A percentile compares a stretch with the other conserved stretches of the same genome.
Conservation (phyloP, 148 eudicot genomes). For the Rhododendron griersonianum region DNA sequence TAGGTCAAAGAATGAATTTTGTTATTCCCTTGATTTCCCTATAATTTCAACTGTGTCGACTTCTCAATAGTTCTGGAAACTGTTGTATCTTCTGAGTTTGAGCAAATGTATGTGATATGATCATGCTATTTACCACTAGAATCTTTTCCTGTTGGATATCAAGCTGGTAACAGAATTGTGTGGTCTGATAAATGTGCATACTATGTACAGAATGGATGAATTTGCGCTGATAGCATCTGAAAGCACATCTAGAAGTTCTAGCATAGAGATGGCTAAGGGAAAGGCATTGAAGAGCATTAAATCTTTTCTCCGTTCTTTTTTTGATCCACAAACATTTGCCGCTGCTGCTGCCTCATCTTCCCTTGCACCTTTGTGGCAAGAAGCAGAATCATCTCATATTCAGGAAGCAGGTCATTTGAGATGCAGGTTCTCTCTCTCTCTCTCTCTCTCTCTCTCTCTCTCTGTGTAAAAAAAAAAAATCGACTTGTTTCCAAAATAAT, state of each 20-base stretch:
- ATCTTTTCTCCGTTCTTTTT: slow-evolving; percentile 55
- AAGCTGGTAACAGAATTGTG: background rate
- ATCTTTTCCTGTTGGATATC: background rate
- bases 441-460: slow-evolving; percentile 6
- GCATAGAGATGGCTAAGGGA: slow-evolving; percentile 60
- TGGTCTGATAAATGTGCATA: background rate
- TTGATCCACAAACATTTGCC: slow-evolving; percentile 62
- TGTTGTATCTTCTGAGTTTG: background rate
- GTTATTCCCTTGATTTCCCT: background rate
- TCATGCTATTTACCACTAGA: background rate
- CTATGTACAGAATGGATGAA: slow-evolving; percentile 73
- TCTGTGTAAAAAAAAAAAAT: background rate
- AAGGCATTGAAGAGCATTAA: slow-evolving; percentile 77
- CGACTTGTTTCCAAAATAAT: background rate
- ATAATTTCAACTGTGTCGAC: background rate
- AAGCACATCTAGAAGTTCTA: slow-evolving; percentile 55
- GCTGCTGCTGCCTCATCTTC: slow-evolving; percentile 66
- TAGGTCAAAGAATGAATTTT: background rate
- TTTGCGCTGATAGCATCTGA: slow-evolving; percentile 22
- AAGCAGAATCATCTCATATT: slow-evolving; percentile 69
- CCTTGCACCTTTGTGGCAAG: slow-evolving; percentile 67
- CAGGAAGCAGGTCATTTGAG: slow-evolving; percentile 79
- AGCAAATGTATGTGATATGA: background rate
- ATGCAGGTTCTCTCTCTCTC: too few species aligned
- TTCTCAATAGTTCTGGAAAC: background rate